Base-by-base conservation (phyloP, 345 rosid species). In the Hypericum androsaemum region DNA sequence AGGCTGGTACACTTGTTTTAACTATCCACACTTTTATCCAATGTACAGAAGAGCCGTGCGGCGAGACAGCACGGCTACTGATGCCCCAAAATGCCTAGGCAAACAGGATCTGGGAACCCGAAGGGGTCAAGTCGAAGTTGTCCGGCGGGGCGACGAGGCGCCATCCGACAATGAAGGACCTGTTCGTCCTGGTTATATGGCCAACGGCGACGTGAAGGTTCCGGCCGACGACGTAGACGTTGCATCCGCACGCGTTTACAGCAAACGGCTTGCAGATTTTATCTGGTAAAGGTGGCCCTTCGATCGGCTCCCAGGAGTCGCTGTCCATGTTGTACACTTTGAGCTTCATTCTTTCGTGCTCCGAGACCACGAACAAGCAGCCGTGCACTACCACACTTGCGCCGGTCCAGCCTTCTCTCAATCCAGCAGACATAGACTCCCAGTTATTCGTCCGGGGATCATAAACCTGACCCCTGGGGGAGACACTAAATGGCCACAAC, bases 381-480 rank as follows among this genome's bases (percentile, higher is more conserved):
- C 74, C 89, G 14, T 82, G 71, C 9, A 82, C 72, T 52, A 88
- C 92, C 0, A 85, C 87, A 56, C 95, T 88, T 1, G 95, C 80
- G 52, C 97, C 97, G 2, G 95, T 85, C 97, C 97, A 88, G 12
- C 97, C 97, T 77, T 88, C 92, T 58, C 82, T 70, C 54, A 88
- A 51, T 58, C 95, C 95, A 43, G 67, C 77, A 5, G 85, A 66
- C 97, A 88, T 88, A 41, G 57, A 71, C 62, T 88, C 89, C 92
- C 97, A 85, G n/a, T 58, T 64, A 57, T 84, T 66, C 0, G 73
- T 69, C 58, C 52, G 74, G 10, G 95, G 90, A 56, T 88, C 92
- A 57, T 85, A 88, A n/a, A 85, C 83, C 57, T 79, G 95, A 50
- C 97, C 97, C 53, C 97, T 67, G 0, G 95, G 97, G 37, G 89